phyloP scores from a whole-genome alignment of 176 grass and related monocot species.

The Aegilops umbellulata region DNA sequence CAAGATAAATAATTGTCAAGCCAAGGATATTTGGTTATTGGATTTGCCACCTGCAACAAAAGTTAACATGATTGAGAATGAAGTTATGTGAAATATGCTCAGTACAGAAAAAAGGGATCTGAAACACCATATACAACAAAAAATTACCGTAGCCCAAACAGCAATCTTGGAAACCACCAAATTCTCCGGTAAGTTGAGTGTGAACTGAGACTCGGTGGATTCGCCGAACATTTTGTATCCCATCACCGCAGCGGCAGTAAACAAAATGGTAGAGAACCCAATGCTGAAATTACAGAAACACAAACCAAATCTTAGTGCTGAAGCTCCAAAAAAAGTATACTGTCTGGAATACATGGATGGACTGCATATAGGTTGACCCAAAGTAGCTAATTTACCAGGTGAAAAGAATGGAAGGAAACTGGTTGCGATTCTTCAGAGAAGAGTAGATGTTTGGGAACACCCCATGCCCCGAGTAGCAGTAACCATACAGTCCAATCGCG shows the following conservation, averaged over 20 bases:
- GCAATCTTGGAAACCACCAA: conserved; percentile 78
- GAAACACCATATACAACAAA: not conserved
- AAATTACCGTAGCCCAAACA: conserved; percentile 82
- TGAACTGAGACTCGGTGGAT: conserved; percentile 48
- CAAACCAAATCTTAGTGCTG: conserved; percentile 14
- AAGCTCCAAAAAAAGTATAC: not conserved
- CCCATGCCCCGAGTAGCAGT: conserved; percentile 86
- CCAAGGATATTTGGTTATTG: conserved; percentile 97
- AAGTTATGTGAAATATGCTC: not conserved
- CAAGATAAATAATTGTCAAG: not conserved
- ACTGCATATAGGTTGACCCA: too few species aligned
- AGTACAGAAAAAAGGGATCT: not conserved
- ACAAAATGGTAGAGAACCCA: conserved; percentile 64
- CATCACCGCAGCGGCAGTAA: conserved; percentile 48
- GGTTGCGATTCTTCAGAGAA: conserved; percentile 77
- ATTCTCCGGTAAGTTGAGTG: conserved; percentile 47
- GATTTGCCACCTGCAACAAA: conserved; percentile 87
- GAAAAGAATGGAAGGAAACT: conserved; percentile 67
- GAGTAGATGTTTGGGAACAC: conserved; percentile 98
- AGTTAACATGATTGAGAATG: not conserved
- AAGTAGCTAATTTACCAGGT: conserved; percentile 59
- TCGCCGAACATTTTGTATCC: conserved; percentile 97
- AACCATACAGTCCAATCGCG: conserved; percentile 87
- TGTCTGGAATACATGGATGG: too few species aligned
- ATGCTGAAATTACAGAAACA: conserved; percentile 46